Conservation (phyloP, 164 flowering plant species). For the Tinospora cordifolia region DNA sequence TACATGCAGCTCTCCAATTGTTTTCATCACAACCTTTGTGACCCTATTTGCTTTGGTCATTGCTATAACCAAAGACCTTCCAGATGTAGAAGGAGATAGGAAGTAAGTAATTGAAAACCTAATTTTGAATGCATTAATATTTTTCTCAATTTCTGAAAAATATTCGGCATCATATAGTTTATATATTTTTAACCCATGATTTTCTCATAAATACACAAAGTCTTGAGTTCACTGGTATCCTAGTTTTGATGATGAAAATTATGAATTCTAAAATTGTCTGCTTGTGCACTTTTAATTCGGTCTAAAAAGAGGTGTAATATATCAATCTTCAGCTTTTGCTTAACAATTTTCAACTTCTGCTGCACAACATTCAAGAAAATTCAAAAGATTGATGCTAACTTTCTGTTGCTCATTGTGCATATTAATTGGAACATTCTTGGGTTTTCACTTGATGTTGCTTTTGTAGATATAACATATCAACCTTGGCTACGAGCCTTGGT, state of each 20-base stretch:
- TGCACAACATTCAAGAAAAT: neutral
- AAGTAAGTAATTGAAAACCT: constrained; percentile 49
- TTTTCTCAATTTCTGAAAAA: neutral
- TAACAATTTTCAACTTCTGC: neutral
- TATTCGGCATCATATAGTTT: neutral
- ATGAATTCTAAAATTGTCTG: neutral
- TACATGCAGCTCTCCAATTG: constrained; percentile 77
- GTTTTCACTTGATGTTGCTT: neutral
- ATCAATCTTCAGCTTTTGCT: neutral
- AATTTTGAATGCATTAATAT: constrained; percentile 3
- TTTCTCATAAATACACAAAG: neutral
- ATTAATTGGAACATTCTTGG: neutral
- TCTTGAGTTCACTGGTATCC: neutral
- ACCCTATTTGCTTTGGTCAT: constrained; percentile 92
- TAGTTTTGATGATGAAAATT: neutral
- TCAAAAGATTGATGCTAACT: neutral
- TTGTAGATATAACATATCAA: constrained; percentile 85
- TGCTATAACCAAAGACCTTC: constrained; percentile 97
- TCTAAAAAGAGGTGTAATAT: neutral
- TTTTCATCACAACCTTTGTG: constrained; percentile 87
- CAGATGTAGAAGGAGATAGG: constrained; percentile 96
- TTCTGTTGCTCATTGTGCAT: neutral
- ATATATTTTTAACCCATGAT: neutral
- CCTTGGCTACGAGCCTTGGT: constrained; percentile 94
- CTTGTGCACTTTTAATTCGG: neutral